Evolutionary conservation across 768 basidiomycete species (phyloP).

Genomic region (Pisolithus sp.): DNA sequence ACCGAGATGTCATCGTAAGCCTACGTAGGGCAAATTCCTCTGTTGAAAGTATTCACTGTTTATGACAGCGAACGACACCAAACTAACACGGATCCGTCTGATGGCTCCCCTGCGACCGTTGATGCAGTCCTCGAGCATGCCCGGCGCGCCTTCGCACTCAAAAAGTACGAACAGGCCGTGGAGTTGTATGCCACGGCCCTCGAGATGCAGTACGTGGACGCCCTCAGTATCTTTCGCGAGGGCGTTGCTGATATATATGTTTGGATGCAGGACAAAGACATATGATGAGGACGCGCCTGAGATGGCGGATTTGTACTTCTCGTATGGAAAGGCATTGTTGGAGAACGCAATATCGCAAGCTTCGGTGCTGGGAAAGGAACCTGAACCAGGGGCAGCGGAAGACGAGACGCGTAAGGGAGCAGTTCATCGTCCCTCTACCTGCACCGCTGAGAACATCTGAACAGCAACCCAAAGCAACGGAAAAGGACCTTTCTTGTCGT

Average conservation of each 20-base stretch:
- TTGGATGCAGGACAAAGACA: conserved; percentile 53
- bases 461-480: conserved; percentile 28
- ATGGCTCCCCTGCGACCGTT: conserved; percentile 26
- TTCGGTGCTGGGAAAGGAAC: conserved; percentile 84
- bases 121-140: conserved; percentile 68
- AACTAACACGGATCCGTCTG: conserved; percentile 22
- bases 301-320: conserved; percentile 82
- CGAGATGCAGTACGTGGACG: conserved; percentile 77
- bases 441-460: conserved; percentile 1
- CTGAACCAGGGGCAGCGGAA: conserved; percentile 44
- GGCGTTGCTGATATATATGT: conserved; percentile 7
- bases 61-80: conserved; percentile 8
- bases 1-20: conserved; percentile 22
- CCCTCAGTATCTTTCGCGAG: conserved; percentile 18
- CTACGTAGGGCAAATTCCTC: not conserved
- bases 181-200: conserved; percentile 81
- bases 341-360: conserved; percentile 87
- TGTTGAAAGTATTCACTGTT: not conserved
- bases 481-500: conserved; percentile 63
- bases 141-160: conserved; percentile 83
- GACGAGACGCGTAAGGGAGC: conserved; percentile 31
- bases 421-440: not conserved
- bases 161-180: conserved; percentile 80
- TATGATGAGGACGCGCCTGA: conserved; percentile 77
- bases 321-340: conserved; percentile 88